A percentile compares a stretch with the other conserved stretches of the same genome.
Evolutionary conservation across 768 basidiomycete species (phyloP).

Genomic region (Naganishia antarctica): DNA sequence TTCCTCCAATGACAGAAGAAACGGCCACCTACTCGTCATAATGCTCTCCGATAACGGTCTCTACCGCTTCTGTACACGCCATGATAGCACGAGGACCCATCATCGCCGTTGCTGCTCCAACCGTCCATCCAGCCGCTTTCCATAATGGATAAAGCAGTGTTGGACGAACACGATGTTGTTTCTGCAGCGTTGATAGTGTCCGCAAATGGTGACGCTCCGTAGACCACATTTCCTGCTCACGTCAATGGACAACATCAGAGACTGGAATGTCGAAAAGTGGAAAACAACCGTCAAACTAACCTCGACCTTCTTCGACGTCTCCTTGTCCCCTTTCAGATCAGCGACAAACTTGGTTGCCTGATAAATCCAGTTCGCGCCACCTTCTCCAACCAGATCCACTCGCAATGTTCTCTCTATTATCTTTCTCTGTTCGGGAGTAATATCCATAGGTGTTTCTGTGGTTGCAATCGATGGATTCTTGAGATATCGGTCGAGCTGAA

Average conservation of each 20-base stretch:
- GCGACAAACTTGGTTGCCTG: slow-evolving; percentile 75
- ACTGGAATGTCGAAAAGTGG: too few species aligned
- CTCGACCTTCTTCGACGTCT: slow-evolving; percentile 65
- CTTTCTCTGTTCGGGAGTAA: slow-evolving; percentile 37
- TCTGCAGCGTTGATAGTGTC: slow-evolving; percentile 77
- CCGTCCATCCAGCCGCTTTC: slow-evolving; percentile 76
- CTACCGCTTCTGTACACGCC: slow-evolving; percentile 97
- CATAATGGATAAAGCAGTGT: slow-evolving; percentile 78
- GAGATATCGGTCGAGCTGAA: neutral
- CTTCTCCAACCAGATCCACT: slow-evolving; percentile 91
- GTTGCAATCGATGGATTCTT: slow-evolving; percentile 23
- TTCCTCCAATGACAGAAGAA: too few species aligned
- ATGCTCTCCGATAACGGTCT: slow-evolving; percentile 96
- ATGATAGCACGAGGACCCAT: slow-evolving; percentile 91
- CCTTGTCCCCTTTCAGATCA: slow-evolving; percentile 40
- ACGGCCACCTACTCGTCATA: slow-evolving; percentile 77
- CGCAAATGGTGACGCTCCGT: slow-evolving; percentile 86
- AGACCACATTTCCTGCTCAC: slow-evolving; percentile 96
- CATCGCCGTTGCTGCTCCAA: slow-evolving; percentile 78
- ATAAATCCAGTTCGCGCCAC: slow-evolving; percentile 95
- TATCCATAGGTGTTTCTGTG: slow-evolving; percentile 32
- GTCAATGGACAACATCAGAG: too few species aligned
- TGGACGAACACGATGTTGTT: slow-evolving; percentile 77
- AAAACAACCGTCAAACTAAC: slow-evolving; percentile 52
- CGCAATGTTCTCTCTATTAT: slow-evolving; percentile 56